Conservation (phyloP, 2,329 filamentous ascomycete species). For the Septoria linicola region DNA sequence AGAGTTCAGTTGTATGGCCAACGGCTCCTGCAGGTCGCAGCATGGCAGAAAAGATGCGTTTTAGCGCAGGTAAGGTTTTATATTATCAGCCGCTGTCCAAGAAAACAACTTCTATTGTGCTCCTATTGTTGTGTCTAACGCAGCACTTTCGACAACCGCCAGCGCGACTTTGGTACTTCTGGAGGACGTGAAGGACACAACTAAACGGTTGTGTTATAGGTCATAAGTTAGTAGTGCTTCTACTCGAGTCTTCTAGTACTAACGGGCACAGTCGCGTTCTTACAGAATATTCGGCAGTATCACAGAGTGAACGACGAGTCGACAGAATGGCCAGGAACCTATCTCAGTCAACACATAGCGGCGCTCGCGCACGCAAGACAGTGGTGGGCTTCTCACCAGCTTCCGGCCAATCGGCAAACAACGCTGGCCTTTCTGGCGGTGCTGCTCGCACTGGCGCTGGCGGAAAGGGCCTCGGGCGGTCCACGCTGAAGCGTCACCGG, state of each 20-base stretch:
- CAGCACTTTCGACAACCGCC: not conserved
- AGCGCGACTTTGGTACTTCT: not conserved
- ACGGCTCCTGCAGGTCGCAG: not conserved
- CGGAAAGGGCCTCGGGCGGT: no score
- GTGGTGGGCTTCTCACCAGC: no score
- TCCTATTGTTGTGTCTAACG: not conserved
- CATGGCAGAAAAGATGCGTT: not conserved
- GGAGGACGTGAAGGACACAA: not conserved
- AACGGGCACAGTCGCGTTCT: not conserved
- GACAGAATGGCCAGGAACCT: no score
- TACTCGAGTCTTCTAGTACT: not conserved
- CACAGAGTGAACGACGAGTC: no score
- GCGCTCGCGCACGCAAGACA: no score
- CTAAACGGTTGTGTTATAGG: not conserved
- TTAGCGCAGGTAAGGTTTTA: not conserved
- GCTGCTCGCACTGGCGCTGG: no score
- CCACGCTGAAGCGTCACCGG: constrained; percentile 10
- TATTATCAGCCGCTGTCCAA: not conserved
- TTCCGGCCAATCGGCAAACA: no score
- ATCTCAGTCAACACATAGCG: no score
- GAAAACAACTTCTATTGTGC: not conserved
- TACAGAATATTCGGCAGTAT: not conserved
- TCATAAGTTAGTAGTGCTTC: not conserved
- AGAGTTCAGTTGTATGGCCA: not conserved
- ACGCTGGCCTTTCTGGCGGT: no score